These are phyloP conservation scores for Globisporangium spinosum DNA, from an alignment of 352 stramenopile species.

Conservation along the genomic window DNA sequence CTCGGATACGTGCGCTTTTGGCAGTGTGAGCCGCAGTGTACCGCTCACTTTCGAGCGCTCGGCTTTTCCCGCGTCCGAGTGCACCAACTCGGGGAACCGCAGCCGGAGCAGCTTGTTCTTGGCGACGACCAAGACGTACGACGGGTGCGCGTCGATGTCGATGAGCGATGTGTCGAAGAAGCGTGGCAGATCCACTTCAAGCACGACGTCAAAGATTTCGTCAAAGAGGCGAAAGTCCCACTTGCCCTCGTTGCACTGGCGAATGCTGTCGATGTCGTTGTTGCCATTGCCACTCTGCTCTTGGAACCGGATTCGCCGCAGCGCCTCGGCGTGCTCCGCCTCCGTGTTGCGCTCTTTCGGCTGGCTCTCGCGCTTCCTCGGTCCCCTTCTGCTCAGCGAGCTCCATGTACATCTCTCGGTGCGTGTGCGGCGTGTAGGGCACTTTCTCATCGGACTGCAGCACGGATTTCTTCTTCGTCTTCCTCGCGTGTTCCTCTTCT, in stretches of 20 bases:
- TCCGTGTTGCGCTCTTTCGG: slow-evolving; percentile 86
- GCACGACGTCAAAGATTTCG: slow-evolving; percentile 50
- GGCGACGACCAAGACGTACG: slow-evolving; percentile 90
- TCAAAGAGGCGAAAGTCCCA: slow-evolving; percentile 83
- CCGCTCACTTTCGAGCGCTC: slow-evolving; percentile 52
- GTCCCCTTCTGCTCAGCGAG: slow-evolving; percentile 92
- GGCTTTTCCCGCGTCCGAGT: slow-evolving; percentile 49
- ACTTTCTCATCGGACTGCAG: slow-evolving; percentile 53
- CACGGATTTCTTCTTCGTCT: slow-evolving; percentile 34
- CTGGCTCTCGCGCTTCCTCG: slow-evolving; percentile 81
- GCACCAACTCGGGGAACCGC: slow-evolving; percentile 54
- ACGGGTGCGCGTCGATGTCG: slow-evolving; percentile 93
- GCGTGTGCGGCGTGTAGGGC: slow-evolving; percentile 60
- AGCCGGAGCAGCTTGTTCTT: slow-evolving; percentile 89
- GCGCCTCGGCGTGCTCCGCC: slow-evolving; percentile 70
- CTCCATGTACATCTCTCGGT: slow-evolving; percentile 89
- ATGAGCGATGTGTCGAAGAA: slow-evolving; percentile 91
- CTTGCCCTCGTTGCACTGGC: slow-evolving; percentile 91
- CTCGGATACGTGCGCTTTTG: slow-evolving; percentile 43
- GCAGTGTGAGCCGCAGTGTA: slow-evolving; percentile 45
- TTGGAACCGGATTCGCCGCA: slow-evolving; percentile 31
- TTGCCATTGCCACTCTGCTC: slow-evolving; percentile 32
- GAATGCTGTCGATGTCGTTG: slow-evolving; percentile 26
- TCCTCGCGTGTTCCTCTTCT: neutral
- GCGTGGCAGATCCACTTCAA: slow-evolving; percentile 82